Base-by-base conservation (phyloP, 2,329 filamentous ascomycete genomes). In the Trematosphaeria pertusa region DNA sequence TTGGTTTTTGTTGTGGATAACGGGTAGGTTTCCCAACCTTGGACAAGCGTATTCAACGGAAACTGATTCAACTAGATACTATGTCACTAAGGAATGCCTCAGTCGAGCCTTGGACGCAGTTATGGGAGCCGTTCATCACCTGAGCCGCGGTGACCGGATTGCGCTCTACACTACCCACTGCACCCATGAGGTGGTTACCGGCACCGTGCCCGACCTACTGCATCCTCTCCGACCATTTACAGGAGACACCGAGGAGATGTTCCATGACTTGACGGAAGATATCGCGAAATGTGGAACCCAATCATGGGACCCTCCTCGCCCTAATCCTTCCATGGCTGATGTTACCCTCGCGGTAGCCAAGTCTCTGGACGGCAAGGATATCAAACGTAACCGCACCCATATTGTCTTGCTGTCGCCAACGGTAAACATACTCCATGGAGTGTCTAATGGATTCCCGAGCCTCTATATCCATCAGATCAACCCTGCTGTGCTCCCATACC, bases 1-100 rank as follows among this genome's bases (percentile, higher is more conserved):
- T 46, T 73, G 4, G 50, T 71, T 5, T 58, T 73, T 17, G 48
- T 74, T 15, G 52, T 74, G 24, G 71, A 74, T 47, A 73, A 73
- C 39, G 65, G 67, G 69, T 73, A 54, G 51, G 58, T 56, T 26
- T 22, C n/a, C n/a, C n/a, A n/a, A n/a, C n/a, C n/a, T n/a, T n/a
- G n/a, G n/a, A n/a, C n/a, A n/a, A n/a, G n/a, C n/a, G n/a, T n/a
- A n/a, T n/a, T n/a, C n/a, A n/a, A n/a, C n/a, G n/a, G n/a, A n/a
- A n/a, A n/a, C n/a, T n/a, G n/a, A n/a, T n/a, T n/a, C n/a, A n/a
- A n/a, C n/a, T n/a, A 69, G 65, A 1, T 67, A 66, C 44, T 66
- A 67, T 30, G 64, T 66, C 14, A 64, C 59, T 15, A 50, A 50
- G 10, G 56, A 61, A 2, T 64, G 61, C 30, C 54, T 68, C 10